Base-by-base conservation (phyloP, 305 asterid genomes). In the Plantago lanceolata region DNA sequence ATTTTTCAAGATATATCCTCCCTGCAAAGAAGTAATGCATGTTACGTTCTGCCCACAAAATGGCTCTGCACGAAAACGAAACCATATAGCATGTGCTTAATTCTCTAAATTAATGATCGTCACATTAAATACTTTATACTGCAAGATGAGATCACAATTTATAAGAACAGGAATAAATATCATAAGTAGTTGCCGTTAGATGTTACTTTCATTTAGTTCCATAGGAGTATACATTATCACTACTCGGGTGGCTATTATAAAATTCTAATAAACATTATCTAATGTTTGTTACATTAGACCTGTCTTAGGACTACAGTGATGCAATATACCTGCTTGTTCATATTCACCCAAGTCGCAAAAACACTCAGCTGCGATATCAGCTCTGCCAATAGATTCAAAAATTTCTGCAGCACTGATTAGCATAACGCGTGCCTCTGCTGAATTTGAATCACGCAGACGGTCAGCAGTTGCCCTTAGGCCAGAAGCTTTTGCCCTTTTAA, bases 341-440 rank as follows among this genome's bases (percentile, higher is more conserved):
- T 74, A 85, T 6, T 88, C 96, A 58, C 79, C 76, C 76, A 85
- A 61, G 44, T 85, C 88, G 33, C 64, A 85, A 63, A 75, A 88
- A 64, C 96, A 88, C 68, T 82, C 85, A 0, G 92, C 92, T 0
- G 96, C 96, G 63, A 83, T 68, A 19, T 78, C 83, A 16, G 71
- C 76, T 66, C 67, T 62, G 16, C 78, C 79, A 43, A 85, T 76
- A 19, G 89, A 80, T 60, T 85, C 75, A 65, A 84, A 88, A 16
- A 88, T 74, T 57, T 85, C 94, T 8, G 86, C 94, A 51, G 94
- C 96, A 68, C 81, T 82, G 24, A 81, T 60, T 68, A 85, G 89
- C 76, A 79, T 65, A 17, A 51, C 28, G 50, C 50, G 68, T 6
- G 83, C 77, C 55, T 72, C 81, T 19, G 68, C 63, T 14, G 78